Evolutionary conservation across 2,329 filamentous ascomycete genomes (phyloP), one percentile per base, ranked within the genome.

Genomic region (Ascochyta viciae-villosae): DNA sequence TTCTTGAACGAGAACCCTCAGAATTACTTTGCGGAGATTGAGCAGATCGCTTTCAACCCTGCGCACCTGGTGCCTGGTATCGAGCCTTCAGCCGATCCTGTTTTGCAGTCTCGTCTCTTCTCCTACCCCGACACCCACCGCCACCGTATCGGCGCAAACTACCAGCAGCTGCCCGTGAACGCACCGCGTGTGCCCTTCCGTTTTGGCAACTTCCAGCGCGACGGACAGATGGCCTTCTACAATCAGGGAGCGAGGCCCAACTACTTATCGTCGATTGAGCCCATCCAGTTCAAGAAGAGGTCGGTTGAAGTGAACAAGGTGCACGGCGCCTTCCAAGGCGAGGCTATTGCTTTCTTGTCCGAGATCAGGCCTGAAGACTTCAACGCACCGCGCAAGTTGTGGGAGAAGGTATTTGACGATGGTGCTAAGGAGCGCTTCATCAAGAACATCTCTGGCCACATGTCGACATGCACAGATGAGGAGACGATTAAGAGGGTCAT

Each of bases 31-130:
- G 82, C 83, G 61, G 85, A 89, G 65, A 88, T 90, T 45, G 88
- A 91, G 77, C 88, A 90, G 70, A 82, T 85, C 16, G 86, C 87
- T 2, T 91, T 89, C 81, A 87, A 83, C 57, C 88, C 88, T 35
- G 82, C 86, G 6, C 87, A 90, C 70, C 75, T 90, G 73, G 81
- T 85, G 3, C 87, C 87, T 3, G 87, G 88, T 49, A 84, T 88
- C 53, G 87, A 90, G 74, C 84, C 87, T 13, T 89, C 87, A 9
- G 86, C 86, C 60, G 88, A 91, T 64, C 87, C 88, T 1, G 86
- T 90, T 34, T 79, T 90, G 3, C 87, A 90, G 74, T 84, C 83
- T 35, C 86, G 88, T 52, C 81, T 90, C 37, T 90, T 90, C 80
- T 89, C 87, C 1, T 90, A 90, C 76, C 84, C 86, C 10, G 87